Base-by-base conservation (phyloP, 2,329 filamentous ascomycete genomes). In the Penicillium polonicum region DNA sequence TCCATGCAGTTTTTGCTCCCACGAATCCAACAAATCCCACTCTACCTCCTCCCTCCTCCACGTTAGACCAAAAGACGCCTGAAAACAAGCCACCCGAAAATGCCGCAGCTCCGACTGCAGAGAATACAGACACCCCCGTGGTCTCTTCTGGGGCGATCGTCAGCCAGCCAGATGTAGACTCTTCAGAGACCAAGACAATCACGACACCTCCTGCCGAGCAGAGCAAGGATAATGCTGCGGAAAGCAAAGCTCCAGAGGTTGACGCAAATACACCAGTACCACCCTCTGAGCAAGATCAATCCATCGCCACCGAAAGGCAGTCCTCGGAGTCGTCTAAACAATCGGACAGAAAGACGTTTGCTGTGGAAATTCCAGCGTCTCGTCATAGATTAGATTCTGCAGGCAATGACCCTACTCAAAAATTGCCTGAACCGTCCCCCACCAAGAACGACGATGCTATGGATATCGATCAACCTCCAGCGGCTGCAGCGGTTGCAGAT, bases 381-480 rank as follows among this genome's bases (percentile, higher is more conserved):
- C 35, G 42, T 19, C 49, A 35, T 33, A 8, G 25, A 53, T 29
- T 15, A 15, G 8, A 10, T 35, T 48, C 42, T 48, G 10, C 23
- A 25, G 27, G 35, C 12, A 57, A 46, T 29, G 36, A 2, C 27
- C 23, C 55, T 53, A 10, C 48, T 19, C 42, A 21, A 45, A 53
- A 27, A 29, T 41, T 27, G 19, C 33, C 45, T n/a, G 43, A 29
- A 9, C 17, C 21, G 19, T 23, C 39, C 19, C 33, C 39, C 33
- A 35, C 29, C 33, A 45, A 59, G 33, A 27, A 54, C 5, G 21
- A 52, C 44, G 54, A 61, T 48, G 49, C 43, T 13, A 66, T 65
- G 62, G 60, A 67, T 15, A 46, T 67, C 12, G 66, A 68, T 49
- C 48, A 49, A 33, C 48, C 48, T 23, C 38, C 55, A 21, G 46